Base-by-base conservation (phyloP, 1,284 basidiomycete species). In the Tilletia caries region DNA sequence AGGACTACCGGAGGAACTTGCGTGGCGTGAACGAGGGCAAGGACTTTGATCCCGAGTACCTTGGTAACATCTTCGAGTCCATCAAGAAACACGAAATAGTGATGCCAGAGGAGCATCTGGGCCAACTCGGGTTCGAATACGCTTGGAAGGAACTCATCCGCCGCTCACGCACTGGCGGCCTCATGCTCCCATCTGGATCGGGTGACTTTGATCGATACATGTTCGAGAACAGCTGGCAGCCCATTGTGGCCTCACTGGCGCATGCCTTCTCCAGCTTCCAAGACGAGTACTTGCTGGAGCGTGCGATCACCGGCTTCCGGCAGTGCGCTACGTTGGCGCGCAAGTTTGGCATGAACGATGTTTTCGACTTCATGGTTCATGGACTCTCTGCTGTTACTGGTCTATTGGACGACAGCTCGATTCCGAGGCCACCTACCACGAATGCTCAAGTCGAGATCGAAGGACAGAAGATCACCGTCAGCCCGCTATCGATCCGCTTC, bases 61-160 rank as follows among this genome's bases (percentile, higher is more conserved):
- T 98, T 76, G 92, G 93, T 78, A 74, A 87, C 46, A 92, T 98
- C 70, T 98, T 95, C 79, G 94, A 98, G 74, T 93, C 91, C 3
- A 95, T 99, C 79, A 89, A 92, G 64, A 95, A 92, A 84, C 87
- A 90, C 62, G 96, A 99, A 85, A 98, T 98, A 72, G 89, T 98
- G 65, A 92, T 98, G 89, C 95, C 96, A 0, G 95, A 98, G 84
- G 96, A 99, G 81, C 96, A 98, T 80, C 91, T 90, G 3, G 96
- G 96, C 1, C 93, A 95, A 83, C 88, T 96, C 46, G 96, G 96
- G 0, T 99, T 99, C 82, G 96, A 98, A 79, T 98, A 96, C 82
- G 93, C 95, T 5, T 99, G 96, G 96, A 98, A 98, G 83, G 93
- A 96, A 77, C 86, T 99, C 33, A 87, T 98, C 65, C 85, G 90